phyloP scores from a whole-genome alignment of 2,329 filamentous ascomycete genomes.

The Fusarium sp. region DNA sequence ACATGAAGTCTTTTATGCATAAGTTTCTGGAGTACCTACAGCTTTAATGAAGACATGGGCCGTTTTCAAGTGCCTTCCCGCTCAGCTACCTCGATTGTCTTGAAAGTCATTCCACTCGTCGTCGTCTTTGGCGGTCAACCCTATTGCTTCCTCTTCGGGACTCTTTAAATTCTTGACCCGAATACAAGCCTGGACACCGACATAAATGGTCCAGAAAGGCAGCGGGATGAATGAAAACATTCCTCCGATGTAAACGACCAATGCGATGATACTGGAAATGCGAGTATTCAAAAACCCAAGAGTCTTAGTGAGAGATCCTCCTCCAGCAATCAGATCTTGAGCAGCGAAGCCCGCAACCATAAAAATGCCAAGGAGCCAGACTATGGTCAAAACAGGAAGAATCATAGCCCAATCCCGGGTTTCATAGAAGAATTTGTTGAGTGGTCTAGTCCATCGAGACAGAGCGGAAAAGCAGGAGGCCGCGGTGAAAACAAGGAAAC shows the following conservation, averaged over 20 bases:
- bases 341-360: slow-evolving; percentile 3
- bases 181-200: slow-evolving; percentile 25
- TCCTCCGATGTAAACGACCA: slow-evolving; percentile 6
- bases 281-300: slow-evolving; percentile 5
- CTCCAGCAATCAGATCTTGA: slow-evolving; percentile 13
- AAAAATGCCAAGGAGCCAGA: slow-evolving; percentile 30
- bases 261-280: background rate
- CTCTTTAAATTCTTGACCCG: slow-evolving; percentile 25
- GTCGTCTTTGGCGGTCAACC: slow-evolving; percentile 18
- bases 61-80: background rate
- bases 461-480: slow-evolving; percentile 27
- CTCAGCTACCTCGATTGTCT: slow-evolving; percentile 19
- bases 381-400: slow-evolving; percentile 29
- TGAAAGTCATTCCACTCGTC: slow-evolving; percentile 28
- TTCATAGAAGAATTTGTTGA: slow-evolving; percentile 35
- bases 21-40: slow-evolving; percentile 14
- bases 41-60: slow-evolving; percentile 14
- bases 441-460: slow-evolving; percentile 1
- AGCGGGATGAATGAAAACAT: slow-evolving; percentile 12
- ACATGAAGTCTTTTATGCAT: slow-evolving; percentile 19
- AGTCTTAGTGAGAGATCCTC: slow-evolving; percentile 5
- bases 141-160: slow-evolving; percentile 21
- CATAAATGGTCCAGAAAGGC: slow-evolving; percentile 32
- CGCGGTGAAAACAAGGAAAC: slow-evolving; percentile 44
- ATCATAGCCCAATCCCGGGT: slow-evolving; percentile 33